Percentiles rank a stretch among this genome's conserved stretches.
Conservation (phyloP, 2,329 filamentous ascomycete genomes). For the Pyricularia sp. region DNA sequence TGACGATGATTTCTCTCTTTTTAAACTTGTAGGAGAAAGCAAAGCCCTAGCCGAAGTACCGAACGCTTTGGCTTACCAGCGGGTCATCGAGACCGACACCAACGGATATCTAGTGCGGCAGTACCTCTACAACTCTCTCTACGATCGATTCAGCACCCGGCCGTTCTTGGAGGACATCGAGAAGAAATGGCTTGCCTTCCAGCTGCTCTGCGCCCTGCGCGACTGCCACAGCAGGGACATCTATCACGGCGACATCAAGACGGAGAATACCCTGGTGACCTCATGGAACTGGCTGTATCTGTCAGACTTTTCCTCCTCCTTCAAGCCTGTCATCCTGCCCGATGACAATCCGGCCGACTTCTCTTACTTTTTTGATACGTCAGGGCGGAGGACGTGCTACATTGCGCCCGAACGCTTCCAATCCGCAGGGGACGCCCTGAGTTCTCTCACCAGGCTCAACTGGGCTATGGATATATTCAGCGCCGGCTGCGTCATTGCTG, state of each 20-base stretch:
- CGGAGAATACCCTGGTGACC: conserved; percentile 91
- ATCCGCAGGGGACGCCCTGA: conserved; percentile 55
- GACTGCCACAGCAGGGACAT: conserved; percentile 86
- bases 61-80: conserved; percentile 84
- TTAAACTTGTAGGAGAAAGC: conserved; percentile 57
- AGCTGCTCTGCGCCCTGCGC: conserved; percentile 81
- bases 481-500: conserved; percentile 90
- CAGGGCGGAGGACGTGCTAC: conserved; percentile 85
- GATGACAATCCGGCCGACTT: conserved; percentile 97
- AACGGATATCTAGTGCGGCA: conserved; percentile 92
- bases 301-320: conserved; percentile 92
- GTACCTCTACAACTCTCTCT: conserved; percentile 92
- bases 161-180: conserved; percentile 96
- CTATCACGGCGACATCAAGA: conserved; percentile 98
- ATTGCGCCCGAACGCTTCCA: conserved; percentile 90
- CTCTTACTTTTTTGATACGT: conserved; percentile 95
- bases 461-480: conserved; percentile 99
- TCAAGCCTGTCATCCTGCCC: conserved; percentile 87
- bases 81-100: conserved; percentile 82
- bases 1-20: background rate
- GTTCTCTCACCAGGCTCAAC: conserved; percentile 49
- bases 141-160: conserved; percentile 91
- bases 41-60: conserved; percentile 72
- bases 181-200: conserved; percentile 97
- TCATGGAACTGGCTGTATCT: conserved; percentile 99